Percentiles rank a stretch among this genome's conserved stretches.
Conservation (phyloP, 2,329 filamentous ascomycete genomes). For the Colletotrichum simmondsii region DNA sequence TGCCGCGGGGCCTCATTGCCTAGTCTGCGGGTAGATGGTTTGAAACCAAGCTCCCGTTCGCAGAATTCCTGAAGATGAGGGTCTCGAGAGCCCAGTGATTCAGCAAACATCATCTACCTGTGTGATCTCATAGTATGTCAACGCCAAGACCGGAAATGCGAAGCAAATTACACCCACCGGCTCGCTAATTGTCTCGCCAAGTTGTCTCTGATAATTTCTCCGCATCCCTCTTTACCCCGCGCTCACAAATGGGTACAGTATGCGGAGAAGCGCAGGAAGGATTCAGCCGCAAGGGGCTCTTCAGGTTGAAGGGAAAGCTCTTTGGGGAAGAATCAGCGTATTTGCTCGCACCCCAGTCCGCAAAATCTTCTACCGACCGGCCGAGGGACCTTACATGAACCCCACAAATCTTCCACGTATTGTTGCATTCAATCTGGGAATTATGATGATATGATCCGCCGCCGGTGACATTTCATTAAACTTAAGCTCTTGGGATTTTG, state of each 20-base stretch:
- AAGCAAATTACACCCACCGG: background rate
- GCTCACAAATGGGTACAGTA: background rate
- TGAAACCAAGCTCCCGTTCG: background rate
- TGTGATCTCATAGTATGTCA: background rate
- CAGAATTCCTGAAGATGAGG: background rate
- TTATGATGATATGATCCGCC: background rate
- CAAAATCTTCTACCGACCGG: conserved; percentile 20
- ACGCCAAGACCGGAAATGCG: background rate
- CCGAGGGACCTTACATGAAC: conserved; percentile 6
- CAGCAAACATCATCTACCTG: background rate
- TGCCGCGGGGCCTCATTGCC: background rate
- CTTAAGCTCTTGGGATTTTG: background rate
- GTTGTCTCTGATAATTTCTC: background rate
- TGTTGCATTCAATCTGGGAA: background rate
- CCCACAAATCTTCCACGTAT: conserved; percentile 34
- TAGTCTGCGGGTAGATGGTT: background rate
- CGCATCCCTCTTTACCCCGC: conserved; percentile 4
- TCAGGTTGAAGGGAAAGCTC: background rate
- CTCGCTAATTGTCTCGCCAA: background rate
- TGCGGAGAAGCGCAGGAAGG: conserved; percentile 1
- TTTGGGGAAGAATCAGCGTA: background rate
- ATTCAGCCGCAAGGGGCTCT: conserved; percentile 12
- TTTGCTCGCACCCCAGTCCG: background rate
- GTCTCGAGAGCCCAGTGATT: background rate
- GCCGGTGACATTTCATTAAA: background rate